Evolutionary conservation across 805 yeast genomes (phyloP).

Genomic region (Naumovozyma baii): DNA sequence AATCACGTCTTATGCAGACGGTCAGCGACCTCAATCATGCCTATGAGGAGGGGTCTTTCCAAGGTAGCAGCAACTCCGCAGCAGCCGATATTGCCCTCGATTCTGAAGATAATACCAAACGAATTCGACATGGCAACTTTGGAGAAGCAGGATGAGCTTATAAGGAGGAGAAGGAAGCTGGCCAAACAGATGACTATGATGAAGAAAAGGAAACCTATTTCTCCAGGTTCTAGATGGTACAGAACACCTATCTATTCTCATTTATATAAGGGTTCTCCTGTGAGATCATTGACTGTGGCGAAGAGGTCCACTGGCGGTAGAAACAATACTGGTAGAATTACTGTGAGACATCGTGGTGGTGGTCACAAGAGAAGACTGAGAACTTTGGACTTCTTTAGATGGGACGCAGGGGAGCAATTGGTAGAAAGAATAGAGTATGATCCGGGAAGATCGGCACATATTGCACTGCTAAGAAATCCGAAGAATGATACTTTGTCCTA

Average conservation of each 20-base stretch:
- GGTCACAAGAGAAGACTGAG: constrained; percentile 88
- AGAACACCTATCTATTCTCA: constrained; percentile 80
- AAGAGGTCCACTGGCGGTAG: constrained; percentile 76
- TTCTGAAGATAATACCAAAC: constrained; percentile 35
- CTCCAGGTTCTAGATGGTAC: constrained; percentile 86
- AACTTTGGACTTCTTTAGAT: constrained; percentile 65
- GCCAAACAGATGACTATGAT: constrained; percentile 60
- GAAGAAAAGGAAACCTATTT: constrained; percentile 67
- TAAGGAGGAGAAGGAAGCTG: constrained; percentile 62
- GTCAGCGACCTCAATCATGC: too few species aligned
- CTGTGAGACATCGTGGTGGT: constrained; percentile 94
- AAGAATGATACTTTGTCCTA: constrained; percentile 59
- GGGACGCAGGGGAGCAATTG: constrained; percentile 57
- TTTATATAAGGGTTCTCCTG: constrained; percentile 77
- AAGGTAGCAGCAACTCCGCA: background rate
- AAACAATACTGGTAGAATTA: constrained; percentile 77
- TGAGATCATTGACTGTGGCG: constrained; percentile 63
- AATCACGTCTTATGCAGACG: too few species aligned
- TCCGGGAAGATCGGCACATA: constrained; percentile 88
- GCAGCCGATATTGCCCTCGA: constrained; percentile 11
- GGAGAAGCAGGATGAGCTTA: constrained; percentile 68
- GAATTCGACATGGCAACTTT: constrained; percentile 52
- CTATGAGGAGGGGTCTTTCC: too few species aligned
- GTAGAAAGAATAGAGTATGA: constrained; percentile 90
- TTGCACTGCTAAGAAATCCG: constrained; percentile 68